Conservation (phyloP, 192 early-diverging fungal genomes). For the Pilobolus umbonatus region DNA sequence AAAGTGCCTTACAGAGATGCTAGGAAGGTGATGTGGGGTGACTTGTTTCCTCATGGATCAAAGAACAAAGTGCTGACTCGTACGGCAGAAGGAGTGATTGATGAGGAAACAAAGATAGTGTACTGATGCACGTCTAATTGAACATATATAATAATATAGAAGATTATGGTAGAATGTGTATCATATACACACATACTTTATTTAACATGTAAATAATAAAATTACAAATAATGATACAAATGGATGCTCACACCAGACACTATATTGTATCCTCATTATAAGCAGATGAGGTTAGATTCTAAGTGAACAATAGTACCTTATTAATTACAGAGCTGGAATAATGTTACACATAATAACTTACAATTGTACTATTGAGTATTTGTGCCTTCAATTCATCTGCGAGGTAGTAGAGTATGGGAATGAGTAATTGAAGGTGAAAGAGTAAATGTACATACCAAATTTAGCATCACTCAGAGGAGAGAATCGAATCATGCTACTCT, state of each 20-base stretch:
- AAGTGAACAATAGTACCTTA: not conserved
- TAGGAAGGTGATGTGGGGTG: conserved; percentile 78
- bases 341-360: conserved; percentile 7
- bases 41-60: conserved; percentile 69
- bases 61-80: conserved; percentile 42
- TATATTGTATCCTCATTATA: too few relatives aligned
- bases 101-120: not conserved
- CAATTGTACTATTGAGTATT: conserved; percentile 31
- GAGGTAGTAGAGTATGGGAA: too few relatives aligned
- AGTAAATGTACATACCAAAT: conserved; percentile 39
- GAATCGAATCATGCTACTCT: conserved; percentile 57
- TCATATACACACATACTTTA: too few relatives aligned
- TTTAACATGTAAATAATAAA: too few relatives aligned
- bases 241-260: too few relatives aligned
- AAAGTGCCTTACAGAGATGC: conserved; percentile 71
- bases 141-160: too few relatives aligned
- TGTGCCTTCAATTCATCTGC: conserved; percentile 40
- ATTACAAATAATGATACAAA: too few relatives aligned
- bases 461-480: conserved; percentile 47
- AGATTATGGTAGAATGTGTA: too few relatives aligned
- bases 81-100: conserved; percentile 1
- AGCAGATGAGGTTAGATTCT: not conserved
- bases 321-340: not conserved
- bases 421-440: too few relatives aligned
- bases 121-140: not conserved